Conservation (phyloP, 192 early-diverging fungal species). For the Haplosporangium gracile region DNA sequence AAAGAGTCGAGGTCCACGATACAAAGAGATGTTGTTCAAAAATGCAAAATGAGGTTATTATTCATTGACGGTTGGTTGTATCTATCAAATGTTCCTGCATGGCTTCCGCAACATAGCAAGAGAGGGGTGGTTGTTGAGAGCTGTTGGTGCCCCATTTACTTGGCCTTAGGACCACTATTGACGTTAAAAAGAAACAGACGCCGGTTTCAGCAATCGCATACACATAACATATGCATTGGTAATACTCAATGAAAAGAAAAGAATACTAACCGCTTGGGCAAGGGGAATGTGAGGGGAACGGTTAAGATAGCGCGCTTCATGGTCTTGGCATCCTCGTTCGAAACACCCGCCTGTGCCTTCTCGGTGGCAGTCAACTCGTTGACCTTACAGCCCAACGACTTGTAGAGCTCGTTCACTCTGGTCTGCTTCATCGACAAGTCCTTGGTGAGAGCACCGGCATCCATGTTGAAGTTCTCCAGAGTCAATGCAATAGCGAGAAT, state of each 20-base stretch:
- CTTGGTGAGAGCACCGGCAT: constrained; percentile 69
- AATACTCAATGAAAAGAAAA: neutral
- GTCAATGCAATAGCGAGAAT: constrained; percentile 80
- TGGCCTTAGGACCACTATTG: constrained; percentile 42
- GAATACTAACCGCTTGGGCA: constrained; percentile 43
- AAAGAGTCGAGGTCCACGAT: too few species aligned
- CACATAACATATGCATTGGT: neutral
- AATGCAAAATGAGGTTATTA: constrained; percentile 9
- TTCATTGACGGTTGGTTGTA: neutral
- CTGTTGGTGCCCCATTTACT: constrained; percentile 9
- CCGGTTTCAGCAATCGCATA: neutral
- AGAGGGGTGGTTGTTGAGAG: neutral
- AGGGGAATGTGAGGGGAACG: constrained; percentile 50
- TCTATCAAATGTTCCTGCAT: neutral
- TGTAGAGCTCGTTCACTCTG: constrained; percentile 57
- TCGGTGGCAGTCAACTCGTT: constrained; percentile 50
- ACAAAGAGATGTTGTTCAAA: neutral
- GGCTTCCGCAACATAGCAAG: neutral
- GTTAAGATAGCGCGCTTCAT: constrained; percentile 53
- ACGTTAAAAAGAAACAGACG: neutral
- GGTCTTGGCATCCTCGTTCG: constrained; percentile 16
- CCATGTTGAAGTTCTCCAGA: constrained; percentile 78
- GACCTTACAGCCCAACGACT: constrained; percentile 63
- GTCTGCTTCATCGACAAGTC: constrained; percentile 73
- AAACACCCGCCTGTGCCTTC: constrained; percentile 26